These are phyloP conservation scores for sweet orange (Citrus sinensis) DNA, from an alignment of 345 rosid species.

Conservation along the genomic window DVS_A1.0 CM039167.1:14980001-14980500, in stretches of 20 bases:
- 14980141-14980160: constrained; percentile 69
- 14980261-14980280: not conserved
- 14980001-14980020: not conserved
- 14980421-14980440: not conserved
- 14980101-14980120: constrained; percentile 96
- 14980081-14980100: constrained; percentile 77
- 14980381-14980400: not conserved
- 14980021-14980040: not conserved
- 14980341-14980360: not conserved
- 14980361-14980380: not conserved
- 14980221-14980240: not conserved
- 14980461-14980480: not conserved
- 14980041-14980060: constrained; percentile 54
- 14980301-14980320: not conserved
- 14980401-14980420: not conserved
- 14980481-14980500: not conserved
- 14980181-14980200: constrained; percentile 21
- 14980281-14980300: constrained; percentile 4
- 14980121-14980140: constrained; percentile 96
- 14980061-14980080: constrained; percentile 92
- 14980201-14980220: constrained; percentile 6
- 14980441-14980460: not conserved
- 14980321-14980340: not conserved
- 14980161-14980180: constrained; percentile 72
- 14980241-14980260: not conserved